Conservation (phyloP, 2,329 filamentous ascomycete species). For the Hortaea sp. region DNA sequence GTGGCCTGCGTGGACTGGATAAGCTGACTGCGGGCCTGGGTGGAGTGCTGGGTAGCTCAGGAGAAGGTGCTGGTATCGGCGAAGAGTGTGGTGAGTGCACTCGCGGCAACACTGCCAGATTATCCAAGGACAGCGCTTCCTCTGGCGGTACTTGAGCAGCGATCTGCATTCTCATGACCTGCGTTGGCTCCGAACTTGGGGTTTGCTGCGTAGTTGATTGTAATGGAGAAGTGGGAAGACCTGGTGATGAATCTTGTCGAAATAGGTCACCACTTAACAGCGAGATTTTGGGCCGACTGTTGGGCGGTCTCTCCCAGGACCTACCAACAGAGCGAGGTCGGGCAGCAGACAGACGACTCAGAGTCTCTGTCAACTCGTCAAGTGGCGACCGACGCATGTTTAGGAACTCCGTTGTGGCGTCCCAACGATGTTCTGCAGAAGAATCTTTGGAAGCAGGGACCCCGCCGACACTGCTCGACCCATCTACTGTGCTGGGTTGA, state of each 20-base stretch:
- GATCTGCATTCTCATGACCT: background rate
- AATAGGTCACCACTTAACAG: conserved; percentile 15
- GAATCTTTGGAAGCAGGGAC: background rate
- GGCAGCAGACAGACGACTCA: conserved; percentile 16
- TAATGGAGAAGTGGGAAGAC: background rate
- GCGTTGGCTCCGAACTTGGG: background rate
- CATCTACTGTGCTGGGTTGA: conserved; percentile 7
- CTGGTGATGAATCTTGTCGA: conserved; percentile 2
- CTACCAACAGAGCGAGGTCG: conserved; percentile 16
- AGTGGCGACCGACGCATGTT: conserved; percentile 20
- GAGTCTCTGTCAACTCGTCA: conserved; percentile 21
- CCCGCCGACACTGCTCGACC: conserved; percentile 1
- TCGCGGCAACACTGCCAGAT: too few relatives aligned
- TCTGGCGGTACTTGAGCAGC: background rate
- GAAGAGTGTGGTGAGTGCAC: background rate
- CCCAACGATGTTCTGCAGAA: background rate
- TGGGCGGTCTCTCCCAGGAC: conserved; percentile 12
- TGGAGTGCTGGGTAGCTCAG: conserved; percentile 1
- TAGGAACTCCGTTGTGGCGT: conserved; percentile 11
- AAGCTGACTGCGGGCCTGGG: background rate
- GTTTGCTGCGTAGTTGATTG: too few relatives aligned
- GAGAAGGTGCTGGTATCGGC: background rate
- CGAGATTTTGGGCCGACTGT: conserved; percentile 6
- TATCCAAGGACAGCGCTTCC: too few relatives aligned
- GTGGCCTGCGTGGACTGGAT: background rate